These are phyloP conservation scores for Penicillium egyptiacum DNA, from an alignment of 495 filamentous ascomycete species.

Conservation along the genomic window DNA sequence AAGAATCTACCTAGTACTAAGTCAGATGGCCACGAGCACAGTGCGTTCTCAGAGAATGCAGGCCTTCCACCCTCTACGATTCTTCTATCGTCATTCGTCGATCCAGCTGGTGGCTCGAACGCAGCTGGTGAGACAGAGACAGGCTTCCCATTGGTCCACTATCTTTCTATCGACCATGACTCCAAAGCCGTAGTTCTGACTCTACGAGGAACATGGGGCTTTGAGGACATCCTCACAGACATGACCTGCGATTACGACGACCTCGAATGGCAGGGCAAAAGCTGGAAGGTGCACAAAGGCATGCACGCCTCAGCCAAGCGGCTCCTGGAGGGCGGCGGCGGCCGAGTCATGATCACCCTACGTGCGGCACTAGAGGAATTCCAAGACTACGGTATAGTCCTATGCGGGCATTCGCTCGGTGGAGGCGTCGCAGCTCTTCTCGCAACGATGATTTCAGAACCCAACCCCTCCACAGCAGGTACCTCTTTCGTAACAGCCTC, in stretches of 20 bases:
- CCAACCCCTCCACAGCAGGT: conserved; percentile 48
- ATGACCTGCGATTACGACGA: conserved; percentile 81
- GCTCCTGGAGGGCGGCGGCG: conserved; percentile 64
- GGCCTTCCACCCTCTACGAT: conserved; percentile 66
- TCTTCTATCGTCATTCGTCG: conserved; percentile 72
- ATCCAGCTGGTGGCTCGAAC: conserved; percentile 73
- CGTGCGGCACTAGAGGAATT: conserved; percentile 70
- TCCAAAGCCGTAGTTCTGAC: conserved; percentile 76
- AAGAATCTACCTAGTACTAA: conserved; percentile 39
- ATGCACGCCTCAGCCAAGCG: conserved; percentile 74
- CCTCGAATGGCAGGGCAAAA: conserved; percentile 62
- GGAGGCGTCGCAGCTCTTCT: conserved; percentile 73
- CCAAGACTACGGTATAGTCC: conserved; percentile 69
- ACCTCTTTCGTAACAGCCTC: conserved; percentile 56
- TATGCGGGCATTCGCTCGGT: conserved; percentile 76
- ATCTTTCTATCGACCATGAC: conserved; percentile 73
- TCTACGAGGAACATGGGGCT: conserved; percentile 74
- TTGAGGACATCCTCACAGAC: conserved; percentile 78
- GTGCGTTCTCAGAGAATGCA: conserved; percentile 70
- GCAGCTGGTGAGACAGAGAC: conserved; percentile 67
- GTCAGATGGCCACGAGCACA: conserved; percentile 62
- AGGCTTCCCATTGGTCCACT: conserved; percentile 77
- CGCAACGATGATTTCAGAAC: conserved; percentile 71
- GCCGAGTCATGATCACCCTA: conserved; percentile 64
- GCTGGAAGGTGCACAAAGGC: conserved; percentile 79